Conservation (phyloP, 805 yeast genomes). For the Starmerella powellii region DNA sequence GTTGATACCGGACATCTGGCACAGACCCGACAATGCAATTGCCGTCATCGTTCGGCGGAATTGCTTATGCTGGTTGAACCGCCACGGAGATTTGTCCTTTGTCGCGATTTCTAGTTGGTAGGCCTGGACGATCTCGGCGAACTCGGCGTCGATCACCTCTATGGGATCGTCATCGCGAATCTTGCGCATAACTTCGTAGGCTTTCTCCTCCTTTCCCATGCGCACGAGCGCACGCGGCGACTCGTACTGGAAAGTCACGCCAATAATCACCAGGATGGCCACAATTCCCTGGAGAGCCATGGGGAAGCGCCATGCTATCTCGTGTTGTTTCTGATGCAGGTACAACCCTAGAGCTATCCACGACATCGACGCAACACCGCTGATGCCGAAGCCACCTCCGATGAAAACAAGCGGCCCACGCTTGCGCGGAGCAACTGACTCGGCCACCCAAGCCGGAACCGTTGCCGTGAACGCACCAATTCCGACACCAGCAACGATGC, state of each 20-base stretch:
- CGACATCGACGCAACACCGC: slow-evolving; percentile 58
- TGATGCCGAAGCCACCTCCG: slow-evolving; percentile 52
- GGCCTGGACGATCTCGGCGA: slow-evolving; percentile 15
- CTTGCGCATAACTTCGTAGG: slow-evolving; percentile 15
- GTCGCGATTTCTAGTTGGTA: slow-evolving; percentile 12
- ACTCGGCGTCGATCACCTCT: slow-evolving; percentile 13
- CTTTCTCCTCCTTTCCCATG: slow-evolving; percentile 23
- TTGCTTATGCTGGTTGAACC: slow-evolving; percentile 31
- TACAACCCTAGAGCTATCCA: slow-evolving; percentile 60
- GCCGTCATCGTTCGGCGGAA: slow-evolving; percentile 34
- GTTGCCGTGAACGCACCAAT: slow-evolving; percentile 61
- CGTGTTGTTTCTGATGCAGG: slow-evolving; percentile 41
- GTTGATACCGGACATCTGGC: slow-evolving; percentile 41
- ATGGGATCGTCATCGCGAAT: slow-evolving; percentile 12
- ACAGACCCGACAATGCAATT: slow-evolving; percentile 23
- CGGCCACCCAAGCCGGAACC: slow-evolving; percentile 67
- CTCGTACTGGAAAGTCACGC: slow-evolving; percentile 37
- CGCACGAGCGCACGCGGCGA: slow-evolving; percentile 37
- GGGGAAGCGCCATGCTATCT: slow-evolving; percentile 58
- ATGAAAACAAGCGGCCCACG: slow-evolving; percentile 52
- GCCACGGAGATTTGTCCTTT: slow-evolving; percentile 15
- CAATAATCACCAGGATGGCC: slow-evolving; percentile 34
- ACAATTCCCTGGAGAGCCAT: slow-evolving; percentile 45
- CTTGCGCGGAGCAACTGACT: slow-evolving; percentile 45
- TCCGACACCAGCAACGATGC: slow-evolving; percentile 57